These are phyloP conservation scores for Malassezia slooffiae DNA, from an alignment of 1,284 basidiomycete species.

Conservation along the genomic window DNA sequence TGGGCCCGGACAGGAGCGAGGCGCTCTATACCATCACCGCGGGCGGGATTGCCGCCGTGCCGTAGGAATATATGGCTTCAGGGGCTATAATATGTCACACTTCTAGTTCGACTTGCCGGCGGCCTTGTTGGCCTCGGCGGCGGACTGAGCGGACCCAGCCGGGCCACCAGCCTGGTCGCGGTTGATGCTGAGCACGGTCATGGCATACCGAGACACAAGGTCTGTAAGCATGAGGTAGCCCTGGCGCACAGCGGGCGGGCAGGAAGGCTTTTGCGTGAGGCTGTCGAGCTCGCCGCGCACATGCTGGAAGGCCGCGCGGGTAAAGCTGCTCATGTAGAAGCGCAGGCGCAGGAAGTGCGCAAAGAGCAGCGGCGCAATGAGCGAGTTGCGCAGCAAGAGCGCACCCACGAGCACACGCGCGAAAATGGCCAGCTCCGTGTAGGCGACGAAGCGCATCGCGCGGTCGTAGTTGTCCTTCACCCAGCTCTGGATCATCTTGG, in stretches of 20 bases:
- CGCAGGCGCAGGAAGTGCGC: constrained; percentile 42
- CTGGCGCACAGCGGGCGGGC: constrained; percentile 37
- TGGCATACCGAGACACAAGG: constrained; percentile 35
- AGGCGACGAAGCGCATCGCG: constrained; percentile 47
- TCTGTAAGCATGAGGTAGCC: constrained; percentile 39
- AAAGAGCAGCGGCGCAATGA: constrained; percentile 40
- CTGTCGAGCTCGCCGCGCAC: constrained; percentile 33
- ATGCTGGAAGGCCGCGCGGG: constrained; percentile 40
- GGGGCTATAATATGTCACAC: too few species aligned
- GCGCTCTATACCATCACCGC: constrained; percentile 2
- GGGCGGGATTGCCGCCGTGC: background rate
- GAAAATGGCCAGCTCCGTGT: constrained; percentile 44
- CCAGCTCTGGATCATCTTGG: constrained; percentile 42
- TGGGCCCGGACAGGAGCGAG: background rate
- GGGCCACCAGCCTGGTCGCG: constrained; percentile 15
- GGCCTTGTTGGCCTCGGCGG: constrained; percentile 12
- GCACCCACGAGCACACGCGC: constrained; percentile 42
- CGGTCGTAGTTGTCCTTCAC: constrained; percentile 47
- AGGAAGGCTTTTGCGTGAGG: constrained; percentile 31
- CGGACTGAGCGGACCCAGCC: constrained; percentile 6
- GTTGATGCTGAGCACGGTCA: constrained; percentile 35
- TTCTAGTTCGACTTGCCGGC: too few species aligned
- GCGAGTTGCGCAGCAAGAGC: constrained; percentile 37
- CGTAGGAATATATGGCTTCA: too few species aligned
- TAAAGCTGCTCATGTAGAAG: constrained; percentile 46